These are phyloP conservation scores for Aplosporella prunicola DNA, from an alignment of 2,329 filamentous ascomycete species.

Conservation along the genomic window DNA sequence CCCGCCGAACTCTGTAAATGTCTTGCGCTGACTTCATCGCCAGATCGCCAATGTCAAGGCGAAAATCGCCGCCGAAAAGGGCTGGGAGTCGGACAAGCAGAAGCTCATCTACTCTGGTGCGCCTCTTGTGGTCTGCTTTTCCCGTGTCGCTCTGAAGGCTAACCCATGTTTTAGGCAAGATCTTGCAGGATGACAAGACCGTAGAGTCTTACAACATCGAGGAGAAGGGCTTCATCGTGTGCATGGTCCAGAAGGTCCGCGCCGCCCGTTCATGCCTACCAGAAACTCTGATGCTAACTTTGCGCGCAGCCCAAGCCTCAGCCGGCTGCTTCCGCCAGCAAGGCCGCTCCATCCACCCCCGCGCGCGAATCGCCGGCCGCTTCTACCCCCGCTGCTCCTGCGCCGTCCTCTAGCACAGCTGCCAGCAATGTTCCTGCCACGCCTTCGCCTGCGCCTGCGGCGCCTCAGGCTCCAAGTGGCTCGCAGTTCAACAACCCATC, in stretches of 20 bases:
- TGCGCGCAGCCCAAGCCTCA: slow-evolving; percentile 58
- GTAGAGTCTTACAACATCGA: slow-evolving; percentile 97
- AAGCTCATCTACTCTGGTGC: slow-evolving; percentile 98
- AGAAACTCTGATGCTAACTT: slow-evolving; percentile 17
- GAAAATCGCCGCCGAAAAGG: slow-evolving; percentile 85
- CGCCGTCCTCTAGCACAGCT: slow-evolving; percentile 37
- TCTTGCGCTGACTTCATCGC: slow-evolving; percentile 6
- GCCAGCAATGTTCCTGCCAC: slow-evolving; percentile 42
- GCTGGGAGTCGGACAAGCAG: slow-evolving; percentile 81
- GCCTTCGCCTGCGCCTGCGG: slow-evolving; percentile 39
- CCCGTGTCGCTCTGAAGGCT: slow-evolving; percentile 4
- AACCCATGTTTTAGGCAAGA: slow-evolving; percentile 62
- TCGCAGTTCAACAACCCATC: slow-evolving; percentile 59
- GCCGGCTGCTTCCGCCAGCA: slow-evolving; percentile 38
- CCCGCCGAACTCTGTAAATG: slow-evolving; percentile 16
- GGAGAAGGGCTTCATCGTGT: slow-evolving; percentile 98
- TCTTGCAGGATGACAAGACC: slow-evolving; percentile 93
- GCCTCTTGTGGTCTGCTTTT: not conserved
- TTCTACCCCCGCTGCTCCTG: slow-evolving; percentile 48
- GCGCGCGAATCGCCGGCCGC: slow-evolving; percentile 38
- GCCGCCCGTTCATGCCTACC: slow-evolving; percentile 10
- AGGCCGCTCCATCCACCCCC: slow-evolving; percentile 50
- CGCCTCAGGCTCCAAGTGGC: slow-evolving; percentile 32
- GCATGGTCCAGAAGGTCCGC: slow-evolving; percentile 90
- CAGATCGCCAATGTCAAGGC: slow-evolving; percentile 86